Evolutionary conservation across 352 stramenopile genomes (phyloP), one percentile per base, ranked within the genome.

Genomic region (Paralagenidium karlingii): DNA sequence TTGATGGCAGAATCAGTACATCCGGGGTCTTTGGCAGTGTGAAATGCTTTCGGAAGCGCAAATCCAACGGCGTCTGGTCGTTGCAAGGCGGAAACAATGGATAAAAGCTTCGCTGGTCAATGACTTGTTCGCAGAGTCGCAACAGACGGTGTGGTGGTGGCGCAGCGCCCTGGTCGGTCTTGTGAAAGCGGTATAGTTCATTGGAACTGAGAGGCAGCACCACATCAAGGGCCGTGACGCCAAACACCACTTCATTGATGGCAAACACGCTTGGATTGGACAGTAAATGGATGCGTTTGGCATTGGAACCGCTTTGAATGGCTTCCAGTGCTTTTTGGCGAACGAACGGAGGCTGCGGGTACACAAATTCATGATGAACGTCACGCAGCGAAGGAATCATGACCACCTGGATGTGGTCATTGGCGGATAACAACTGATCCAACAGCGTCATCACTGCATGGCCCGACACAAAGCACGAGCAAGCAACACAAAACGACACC

Each of bases 351-450:
- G 94, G 86, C 63, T 99, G 91, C 13, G 90, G 86, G 43, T 89
- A 96, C 36, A 98, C 92, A 30, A 75, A 93, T 45, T 97, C 84
- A 47, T 97, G 89, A 49, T 97, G 82, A 0, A 84, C 94, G 63
- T 99, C 95, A 10, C 95, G 80, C 11, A 97, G 42, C n/a, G 86
- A 97, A 9, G 95, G 95, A 24, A 98, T 77, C 26, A 99, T 59
- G 0, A 98, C 74, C 52, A 99, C 83, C 39, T 91, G 75, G 24
- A 87, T 54, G 3, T 47, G 37, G 7, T 60, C 37, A 47, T 82
- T 49, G 12, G 64, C 58, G 16, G 47, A 51, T 21, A 88, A 34
- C 1, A 88, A 57, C 29, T 62, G 82, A 54, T 91, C 64, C 33
- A 91, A 38, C 21, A 70, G 45, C 4, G 71, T 63, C 71, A 88